phyloP scores from a whole-genome alignment of 306 rosid species.

The Citrullus mucosospermus region DNA sequence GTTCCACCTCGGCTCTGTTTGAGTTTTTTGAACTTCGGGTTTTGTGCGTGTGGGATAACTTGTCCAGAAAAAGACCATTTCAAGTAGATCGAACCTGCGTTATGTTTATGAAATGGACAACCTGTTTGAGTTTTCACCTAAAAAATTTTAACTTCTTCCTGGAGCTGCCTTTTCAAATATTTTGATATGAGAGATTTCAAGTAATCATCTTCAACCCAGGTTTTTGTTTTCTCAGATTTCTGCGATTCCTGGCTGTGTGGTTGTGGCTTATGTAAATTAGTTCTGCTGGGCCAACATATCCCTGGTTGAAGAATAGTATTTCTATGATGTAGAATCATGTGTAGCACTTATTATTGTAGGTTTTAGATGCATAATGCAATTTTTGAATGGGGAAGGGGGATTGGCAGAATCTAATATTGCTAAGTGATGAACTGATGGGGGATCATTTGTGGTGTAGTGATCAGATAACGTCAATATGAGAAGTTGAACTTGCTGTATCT shows the following conservation, averaged over 20 bases:
- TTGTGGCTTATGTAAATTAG: not conserved
- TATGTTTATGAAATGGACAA: not conserved
- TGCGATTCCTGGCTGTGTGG: not conserved
- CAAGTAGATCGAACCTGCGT: not conserved
- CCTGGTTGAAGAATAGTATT: not conserved
- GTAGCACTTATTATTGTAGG: not conserved
- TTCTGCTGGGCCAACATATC: not conserved
- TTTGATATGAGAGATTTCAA: not conserved
- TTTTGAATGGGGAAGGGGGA: not conserved
- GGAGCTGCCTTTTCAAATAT: not conserved
- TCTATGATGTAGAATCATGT: not conserved
- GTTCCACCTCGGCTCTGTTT: not conserved
- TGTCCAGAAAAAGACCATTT: not conserved
- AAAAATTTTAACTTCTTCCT: not conserved
- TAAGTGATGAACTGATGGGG: not conserved
- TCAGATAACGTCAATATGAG: not conserved
- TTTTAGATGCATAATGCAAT: not conserved
- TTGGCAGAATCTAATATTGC: not conserved
- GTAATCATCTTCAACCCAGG: not conserved
- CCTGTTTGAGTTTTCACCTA: not conserved
- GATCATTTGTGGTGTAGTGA: not conserved
- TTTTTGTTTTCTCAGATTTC: not conserved
- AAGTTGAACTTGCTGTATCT: constrained; percentile 2
- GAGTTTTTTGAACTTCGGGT: not conserved
- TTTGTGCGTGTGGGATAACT: not conserved